phyloP scores from a whole-genome alignment of 352 stramenopile species.

The Phytophthora litchii region DNA sequence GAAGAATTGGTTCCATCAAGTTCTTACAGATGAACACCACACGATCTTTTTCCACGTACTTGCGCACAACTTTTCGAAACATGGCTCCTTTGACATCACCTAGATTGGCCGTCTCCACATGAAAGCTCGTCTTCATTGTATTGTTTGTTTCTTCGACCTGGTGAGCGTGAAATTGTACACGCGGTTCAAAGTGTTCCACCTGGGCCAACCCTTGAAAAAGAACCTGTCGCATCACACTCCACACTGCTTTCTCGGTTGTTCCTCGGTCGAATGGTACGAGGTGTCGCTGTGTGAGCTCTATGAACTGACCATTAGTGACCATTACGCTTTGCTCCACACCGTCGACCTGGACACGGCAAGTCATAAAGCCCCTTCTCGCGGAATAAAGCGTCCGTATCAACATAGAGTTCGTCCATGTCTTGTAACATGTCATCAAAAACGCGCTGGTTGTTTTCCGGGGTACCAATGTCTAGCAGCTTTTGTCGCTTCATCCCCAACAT shows the following conservation, averaged over 20 bases:
- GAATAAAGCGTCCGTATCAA: constrained; percentile 23
- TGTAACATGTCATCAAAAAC: constrained; percentile 25
- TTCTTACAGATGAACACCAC: constrained; percentile 29
- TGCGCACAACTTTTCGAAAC: constrained; percentile 16
- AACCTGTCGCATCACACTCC: constrained; percentile 6
- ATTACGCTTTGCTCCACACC: constrained; percentile 14
- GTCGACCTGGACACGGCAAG: constrained; percentile 29
- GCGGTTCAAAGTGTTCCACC: not conserved
- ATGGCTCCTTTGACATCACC: constrained; percentile 2
- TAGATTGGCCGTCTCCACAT: not conserved
- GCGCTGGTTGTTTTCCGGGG: constrained; percentile 10
- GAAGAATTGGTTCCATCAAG: constrained; percentile 18
- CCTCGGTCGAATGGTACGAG: constrained; percentile 26
- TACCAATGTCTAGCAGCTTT: constrained; percentile 2
- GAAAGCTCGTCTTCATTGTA: constrained; percentile 15
- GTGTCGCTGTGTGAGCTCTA: constrained; percentile 34
- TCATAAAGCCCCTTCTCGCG: constrained; percentile 13
- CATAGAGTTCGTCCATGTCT: constrained; percentile 33
- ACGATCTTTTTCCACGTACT: constrained; percentile 30
- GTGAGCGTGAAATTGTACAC: constrained; percentile 4
- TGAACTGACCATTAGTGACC: constrained; percentile 26
- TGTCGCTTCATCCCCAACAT: constrained; percentile 19
- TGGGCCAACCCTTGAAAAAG: not conserved
- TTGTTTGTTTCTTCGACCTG: constrained; percentile 15
- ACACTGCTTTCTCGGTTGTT: constrained; percentile 14